A percentile compares a stretch with the other conserved stretches of the same genome.
Evolutionary conservation across 1,284 basidiomycete genomes (phyloP).

Genomic region (Boletus smithii): DNA sequence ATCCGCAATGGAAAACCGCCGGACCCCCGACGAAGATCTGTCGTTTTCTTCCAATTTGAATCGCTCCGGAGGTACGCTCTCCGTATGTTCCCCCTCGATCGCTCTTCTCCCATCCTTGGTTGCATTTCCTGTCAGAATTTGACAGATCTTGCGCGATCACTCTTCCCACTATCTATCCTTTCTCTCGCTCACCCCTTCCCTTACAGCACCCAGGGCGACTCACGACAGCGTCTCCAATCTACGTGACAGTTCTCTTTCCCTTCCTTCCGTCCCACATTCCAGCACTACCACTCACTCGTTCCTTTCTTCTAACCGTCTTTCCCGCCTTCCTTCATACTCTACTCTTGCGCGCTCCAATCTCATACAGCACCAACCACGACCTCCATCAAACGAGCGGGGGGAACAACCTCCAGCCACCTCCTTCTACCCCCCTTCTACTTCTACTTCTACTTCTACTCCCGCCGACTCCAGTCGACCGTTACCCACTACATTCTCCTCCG

Average conservation of each 20-base stretch:
- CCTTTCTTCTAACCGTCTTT: slow-evolving; percentile 3
- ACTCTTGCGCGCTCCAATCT: too few species aligned
- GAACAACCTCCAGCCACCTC: neutral
- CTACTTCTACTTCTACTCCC: neutral
- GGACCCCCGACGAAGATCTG: slow-evolving; percentile 16
- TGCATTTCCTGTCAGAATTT: slow-evolving; percentile 7
- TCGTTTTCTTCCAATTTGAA: slow-evolving; percentile 7
- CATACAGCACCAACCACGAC: neutral
- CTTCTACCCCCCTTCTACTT: slow-evolving; percentile 6
- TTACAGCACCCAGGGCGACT: slow-evolving; percentile 9
- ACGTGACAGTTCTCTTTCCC: slow-evolving; percentile 1
- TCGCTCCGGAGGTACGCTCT: slow-evolving; percentile 30
- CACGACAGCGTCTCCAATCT: slow-evolving; percentile 1
- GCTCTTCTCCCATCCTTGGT: slow-evolving; percentile 9
- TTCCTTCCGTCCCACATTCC: neutral
- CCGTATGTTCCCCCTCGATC: slow-evolving; percentile 12
- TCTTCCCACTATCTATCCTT: neutral
- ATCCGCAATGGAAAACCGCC: slow-evolving; percentile 27
- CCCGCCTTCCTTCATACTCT: neutral
- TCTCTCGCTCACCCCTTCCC: slow-evolving; percentile 7
- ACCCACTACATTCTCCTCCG: slow-evolving; percentile 1
- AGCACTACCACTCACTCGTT: neutral
- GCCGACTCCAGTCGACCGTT: neutral
- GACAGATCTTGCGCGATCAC: slow-evolving; percentile 19
- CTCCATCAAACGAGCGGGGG: slow-evolving; percentile 1